Evolutionary conservation across 2,329 filamentous ascomycete species (phyloP).

Genomic region (Colletotrichum sublineola): DNA sequence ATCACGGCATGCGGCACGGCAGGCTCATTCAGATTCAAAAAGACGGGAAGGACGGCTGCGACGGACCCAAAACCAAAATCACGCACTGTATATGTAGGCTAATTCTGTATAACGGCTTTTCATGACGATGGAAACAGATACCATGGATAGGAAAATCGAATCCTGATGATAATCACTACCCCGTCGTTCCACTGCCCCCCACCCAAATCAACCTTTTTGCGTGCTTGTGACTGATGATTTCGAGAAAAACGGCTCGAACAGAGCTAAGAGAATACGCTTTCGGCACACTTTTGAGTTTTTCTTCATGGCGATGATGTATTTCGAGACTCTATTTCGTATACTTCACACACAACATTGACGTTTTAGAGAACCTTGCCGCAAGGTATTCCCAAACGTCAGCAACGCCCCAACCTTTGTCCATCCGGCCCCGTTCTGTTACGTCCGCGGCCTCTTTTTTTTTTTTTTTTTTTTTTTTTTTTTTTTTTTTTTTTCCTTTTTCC

Average conservation of each 20-base stretch:
- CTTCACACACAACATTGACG: too few species aligned
- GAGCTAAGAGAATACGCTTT: too few species aligned
- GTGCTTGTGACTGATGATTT: not conserved
- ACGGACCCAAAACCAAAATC: constrained; percentile 26
- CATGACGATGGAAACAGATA: constrained; percentile 28
- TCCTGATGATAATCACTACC: constrained; percentile 26
- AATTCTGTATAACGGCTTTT: constrained; percentile 38
- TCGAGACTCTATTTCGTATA: too few species aligned
- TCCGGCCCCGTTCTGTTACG: too few species aligned
- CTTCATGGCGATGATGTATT: too few species aligned
- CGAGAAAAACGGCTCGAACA: not conserved
- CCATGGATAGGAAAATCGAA: constrained; percentile 34
- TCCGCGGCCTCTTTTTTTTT: too few species aligned
- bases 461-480: too few species aligned
- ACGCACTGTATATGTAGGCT: constrained; percentile 40
- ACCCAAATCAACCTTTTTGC: not conserved
- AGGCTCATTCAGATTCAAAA: not conserved
- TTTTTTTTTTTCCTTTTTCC: too few species aligned
- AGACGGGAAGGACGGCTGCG: not conserved
- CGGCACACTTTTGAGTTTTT: not conserved
- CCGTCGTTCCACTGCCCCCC: not conserved
- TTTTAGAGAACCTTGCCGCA: too few species aligned
- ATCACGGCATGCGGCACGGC: constrained; percentile 5
- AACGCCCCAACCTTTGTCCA: too few species aligned
- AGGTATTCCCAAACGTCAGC: too few species aligned